Percentiles rank a stretch among this genome's conserved stretches.
These are phyloP conservation scores for Sisymbrium irio DNA, from an alignment of 345 rosid species.

Conservation along the genomic window DNA sequence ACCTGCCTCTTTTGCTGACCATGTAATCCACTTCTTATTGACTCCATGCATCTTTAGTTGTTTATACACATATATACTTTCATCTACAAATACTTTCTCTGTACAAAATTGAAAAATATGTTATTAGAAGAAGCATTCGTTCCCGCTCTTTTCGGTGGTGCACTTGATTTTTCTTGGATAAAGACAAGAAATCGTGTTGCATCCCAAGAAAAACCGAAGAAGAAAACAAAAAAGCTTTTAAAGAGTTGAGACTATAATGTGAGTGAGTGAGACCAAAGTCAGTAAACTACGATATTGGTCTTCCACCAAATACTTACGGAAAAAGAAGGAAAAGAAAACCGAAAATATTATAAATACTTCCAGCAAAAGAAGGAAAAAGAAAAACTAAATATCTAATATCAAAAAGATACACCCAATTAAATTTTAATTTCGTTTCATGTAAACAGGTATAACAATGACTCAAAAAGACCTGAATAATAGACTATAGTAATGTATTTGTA, in stretches of 20 bases:
- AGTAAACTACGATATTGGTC: slow-evolving; percentile 31
- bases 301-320: slow-evolving; percentile 27
- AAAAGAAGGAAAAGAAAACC: not conserved
- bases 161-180: slow-evolving; percentile 22
- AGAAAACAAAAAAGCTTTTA: slow-evolving; percentile 28
- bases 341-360: not conserved
- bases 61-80: not conserved
- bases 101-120: not conserved
- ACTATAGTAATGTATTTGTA: not conserved
- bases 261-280: slow-evolving; percentile 37
- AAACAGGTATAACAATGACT: not conserved
- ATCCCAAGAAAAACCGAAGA: slow-evolving; percentile 31
- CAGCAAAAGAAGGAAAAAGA: not conserved
- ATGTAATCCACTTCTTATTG: slow-evolving; percentile 36
- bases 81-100: not conserved
- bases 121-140: slow-evolving; percentile 20
- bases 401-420: not conserved
- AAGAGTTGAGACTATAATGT: slow-evolving; percentile 18
- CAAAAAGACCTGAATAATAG: not conserved
- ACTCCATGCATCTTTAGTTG: slow-evolving; percentile 24
- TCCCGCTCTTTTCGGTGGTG: slow-evolving; percentile 42
- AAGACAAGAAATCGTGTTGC: slow-evolving; percentile 27
- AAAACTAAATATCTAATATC: not conserved
- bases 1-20: slow-evolving; percentile 38
- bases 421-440: not conserved